Evolutionary conservation across 2,329 filamentous ascomycete species (phyloP).

Genomic region (Phialophora chinensis): DNA sequence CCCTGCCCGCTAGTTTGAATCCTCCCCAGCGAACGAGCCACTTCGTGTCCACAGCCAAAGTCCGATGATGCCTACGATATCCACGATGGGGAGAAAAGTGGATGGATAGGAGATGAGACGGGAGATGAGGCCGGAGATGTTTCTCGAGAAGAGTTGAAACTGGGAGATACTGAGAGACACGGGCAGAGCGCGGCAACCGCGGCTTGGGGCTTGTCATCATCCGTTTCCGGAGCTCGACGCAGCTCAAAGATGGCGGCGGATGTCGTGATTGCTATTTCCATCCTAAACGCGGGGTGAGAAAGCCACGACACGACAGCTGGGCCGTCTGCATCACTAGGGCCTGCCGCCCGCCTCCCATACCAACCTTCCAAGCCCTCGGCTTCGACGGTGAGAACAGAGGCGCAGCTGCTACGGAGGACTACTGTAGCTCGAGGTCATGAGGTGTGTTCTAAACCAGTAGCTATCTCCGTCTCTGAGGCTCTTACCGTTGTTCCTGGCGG

Average conservation of each 20-base stretch:
- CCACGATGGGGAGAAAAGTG: background rate
- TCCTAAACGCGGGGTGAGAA: slow-evolving; percentile 14
- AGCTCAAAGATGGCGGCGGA: background rate
- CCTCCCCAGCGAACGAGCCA: background rate
- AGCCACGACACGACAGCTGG: no score
- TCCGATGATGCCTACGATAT: background rate
- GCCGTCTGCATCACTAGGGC: background rate
- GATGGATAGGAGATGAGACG: background rate
- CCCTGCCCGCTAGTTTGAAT: background rate
- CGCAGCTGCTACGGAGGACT: background rate
- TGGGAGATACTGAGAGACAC: background rate
- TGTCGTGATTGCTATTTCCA: slow-evolving; percentile 13
- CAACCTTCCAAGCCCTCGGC: background rate
- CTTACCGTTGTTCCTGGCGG: slow-evolving; percentile 12
- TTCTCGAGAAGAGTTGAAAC: background rate
- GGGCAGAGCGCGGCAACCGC: background rate
- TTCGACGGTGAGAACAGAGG: background rate
- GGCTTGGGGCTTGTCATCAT: background rate
- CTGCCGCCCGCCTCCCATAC: background rate
- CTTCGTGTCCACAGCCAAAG: background rate
- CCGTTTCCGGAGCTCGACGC: background rate
- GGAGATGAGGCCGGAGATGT: background rate
- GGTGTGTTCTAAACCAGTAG: background rate
- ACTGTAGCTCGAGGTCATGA: slow-evolving; percentile 11
- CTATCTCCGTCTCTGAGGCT: background rate